Conservation (phyloP, 345 rosid genomes). For the Salix koriyanagi region DNA sequence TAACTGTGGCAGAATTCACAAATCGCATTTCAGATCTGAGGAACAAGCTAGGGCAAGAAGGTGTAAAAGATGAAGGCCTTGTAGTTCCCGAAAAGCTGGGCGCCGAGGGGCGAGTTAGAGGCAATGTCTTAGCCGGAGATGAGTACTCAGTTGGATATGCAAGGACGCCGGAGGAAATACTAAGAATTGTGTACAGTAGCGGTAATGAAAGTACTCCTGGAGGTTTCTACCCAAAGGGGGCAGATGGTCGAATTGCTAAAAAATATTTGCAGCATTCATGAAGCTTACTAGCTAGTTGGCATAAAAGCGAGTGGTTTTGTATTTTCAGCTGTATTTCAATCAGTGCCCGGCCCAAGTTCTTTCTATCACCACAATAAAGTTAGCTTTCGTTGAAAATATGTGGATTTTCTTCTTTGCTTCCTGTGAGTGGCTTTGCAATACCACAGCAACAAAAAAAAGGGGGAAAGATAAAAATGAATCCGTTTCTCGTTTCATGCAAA, state of each 20-base stretch:
- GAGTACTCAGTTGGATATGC: conserved; percentile 34
- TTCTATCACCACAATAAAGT: not conserved
- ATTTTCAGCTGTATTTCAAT: not conserved
- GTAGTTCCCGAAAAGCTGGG: conserved; percentile 29
- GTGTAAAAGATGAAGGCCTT: conserved; percentile 57
- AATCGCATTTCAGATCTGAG: conserved; percentile 31
- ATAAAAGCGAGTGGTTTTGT: not conserved
- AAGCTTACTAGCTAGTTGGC: not conserved
- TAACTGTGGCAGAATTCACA: conserved; percentile 41
- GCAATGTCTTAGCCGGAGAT: conserved; percentile 57
- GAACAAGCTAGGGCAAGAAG: conserved; percentile 34
- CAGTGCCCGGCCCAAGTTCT: not conserved
- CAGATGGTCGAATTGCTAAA: conserved; percentile 50
- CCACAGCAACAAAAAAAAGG: not conserved
- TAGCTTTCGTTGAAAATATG: not conserved
- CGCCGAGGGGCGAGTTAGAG: conserved; percentile 35
- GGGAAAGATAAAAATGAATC: not conserved
- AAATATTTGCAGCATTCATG: conserved; percentile 18
- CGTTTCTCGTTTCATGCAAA: not conserved
- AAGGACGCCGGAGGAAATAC: conserved; percentile 52
- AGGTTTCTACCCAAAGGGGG: conserved; percentile 70
- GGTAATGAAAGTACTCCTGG: conserved; percentile 50
- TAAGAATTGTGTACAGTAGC: conserved; percentile 56
- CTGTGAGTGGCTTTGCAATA: not conserved
- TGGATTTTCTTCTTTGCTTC: not conserved